Percentiles rank a stretch among this genome's conserved stretches.
phyloP scores from a whole-genome alignment of 108 stramenopile species.

The Cyclostephanos invisitatus region DNA sequence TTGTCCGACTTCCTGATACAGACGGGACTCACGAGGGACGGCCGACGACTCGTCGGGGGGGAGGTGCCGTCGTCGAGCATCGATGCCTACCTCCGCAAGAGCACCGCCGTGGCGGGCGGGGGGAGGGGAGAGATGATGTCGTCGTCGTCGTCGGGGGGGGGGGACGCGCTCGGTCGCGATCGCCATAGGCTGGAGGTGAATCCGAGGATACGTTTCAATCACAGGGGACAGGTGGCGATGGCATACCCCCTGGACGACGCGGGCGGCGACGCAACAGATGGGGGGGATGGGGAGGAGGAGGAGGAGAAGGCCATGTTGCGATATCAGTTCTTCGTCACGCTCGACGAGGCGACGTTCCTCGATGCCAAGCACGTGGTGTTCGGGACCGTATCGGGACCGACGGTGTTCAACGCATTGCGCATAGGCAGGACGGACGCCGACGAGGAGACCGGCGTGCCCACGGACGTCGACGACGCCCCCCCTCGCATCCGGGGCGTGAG shows the following conservation, averaged over 20 bases:
- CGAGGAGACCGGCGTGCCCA: conserved; percentile 53
- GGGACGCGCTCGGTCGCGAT: conserved; percentile 47
- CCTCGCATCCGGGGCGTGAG: conserved; percentile 68
- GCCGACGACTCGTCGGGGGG: not conserved
- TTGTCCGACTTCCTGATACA: conserved; percentile 90
- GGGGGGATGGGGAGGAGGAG: conserved; percentile 28
- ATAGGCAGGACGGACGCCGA: conserved; percentile 83
- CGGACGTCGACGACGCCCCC: conserved; percentile 61
- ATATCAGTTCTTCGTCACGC: conserved; percentile 95
- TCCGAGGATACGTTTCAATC: conserved; percentile 89
- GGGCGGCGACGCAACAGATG: conserved; percentile 4
- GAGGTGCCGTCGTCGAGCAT: conserved; percentile 45
- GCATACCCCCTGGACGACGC: conserved; percentile 60
- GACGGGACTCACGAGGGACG: conserved; percentile 65
- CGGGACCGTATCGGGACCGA: conserved; percentile 88
- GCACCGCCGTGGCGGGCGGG: conserved; percentile 19
- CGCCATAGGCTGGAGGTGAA: conserved; percentile 83
- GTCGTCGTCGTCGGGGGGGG: not conserved
- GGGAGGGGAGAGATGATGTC: not conserved
- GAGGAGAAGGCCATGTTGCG: conserved; percentile 62
- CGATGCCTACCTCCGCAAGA: conserved; percentile 40
- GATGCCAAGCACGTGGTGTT: conserved; percentile 93
- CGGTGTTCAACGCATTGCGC: conserved; percentile 92
- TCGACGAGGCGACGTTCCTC: conserved; percentile 86
- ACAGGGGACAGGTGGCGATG: conserved; percentile 94